These are phyloP conservation scores for Erodium trifolium DNA, from an alignment of 441 rosid genomes.

Conservation along the genomic window DNA sequence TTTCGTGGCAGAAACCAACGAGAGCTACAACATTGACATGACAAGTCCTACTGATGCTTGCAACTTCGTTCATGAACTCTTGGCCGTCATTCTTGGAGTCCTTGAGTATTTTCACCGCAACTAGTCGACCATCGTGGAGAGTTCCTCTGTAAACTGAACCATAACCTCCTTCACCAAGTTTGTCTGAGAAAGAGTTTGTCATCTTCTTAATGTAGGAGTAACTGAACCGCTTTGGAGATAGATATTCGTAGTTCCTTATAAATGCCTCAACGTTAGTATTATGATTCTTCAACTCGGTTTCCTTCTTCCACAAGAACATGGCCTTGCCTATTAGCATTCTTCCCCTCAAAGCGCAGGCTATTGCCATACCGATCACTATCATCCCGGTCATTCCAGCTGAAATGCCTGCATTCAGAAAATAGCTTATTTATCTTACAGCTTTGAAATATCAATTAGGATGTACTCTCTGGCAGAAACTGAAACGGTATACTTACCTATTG, in stretches of 20 bases:
- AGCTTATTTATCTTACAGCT: too few species aligned
- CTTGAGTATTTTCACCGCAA: conserved; percentile 12
- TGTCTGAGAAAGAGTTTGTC: conserved; percentile 12
- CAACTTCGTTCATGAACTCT: conserved; percentile 19
- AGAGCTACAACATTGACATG: conserved; percentile 16
- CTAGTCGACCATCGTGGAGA: not conserved
- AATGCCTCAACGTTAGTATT: conserved; percentile 8
- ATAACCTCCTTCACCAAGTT: conserved; percentile 17
- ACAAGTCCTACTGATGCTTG: conserved; percentile 19
- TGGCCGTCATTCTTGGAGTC: conserved; percentile 12
- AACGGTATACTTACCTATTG: too few species aligned
- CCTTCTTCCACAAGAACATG: too few species aligned
- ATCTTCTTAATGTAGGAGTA: conserved; percentile 12
- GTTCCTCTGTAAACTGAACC: conserved; percentile 18
- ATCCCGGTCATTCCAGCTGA: too few species aligned
- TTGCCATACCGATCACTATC: too few species aligned
- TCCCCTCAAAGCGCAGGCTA: too few species aligned
- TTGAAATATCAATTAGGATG: too few species aligned
- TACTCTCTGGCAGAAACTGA: too few species aligned
- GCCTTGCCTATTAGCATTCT: too few species aligned
- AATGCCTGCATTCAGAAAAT: too few species aligned
- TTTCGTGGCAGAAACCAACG: conserved; percentile 9
- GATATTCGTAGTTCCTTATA: not conserved
- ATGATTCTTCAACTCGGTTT: too few species aligned
- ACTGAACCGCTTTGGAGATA: conserved; percentile 3